A percentile compares a stretch with the other conserved stretches of the same genome.
These are phyloP conservation scores for Linum lewisii DNA, from an alignment of 345 rosid species.

Conservation along the genomic window DNA sequence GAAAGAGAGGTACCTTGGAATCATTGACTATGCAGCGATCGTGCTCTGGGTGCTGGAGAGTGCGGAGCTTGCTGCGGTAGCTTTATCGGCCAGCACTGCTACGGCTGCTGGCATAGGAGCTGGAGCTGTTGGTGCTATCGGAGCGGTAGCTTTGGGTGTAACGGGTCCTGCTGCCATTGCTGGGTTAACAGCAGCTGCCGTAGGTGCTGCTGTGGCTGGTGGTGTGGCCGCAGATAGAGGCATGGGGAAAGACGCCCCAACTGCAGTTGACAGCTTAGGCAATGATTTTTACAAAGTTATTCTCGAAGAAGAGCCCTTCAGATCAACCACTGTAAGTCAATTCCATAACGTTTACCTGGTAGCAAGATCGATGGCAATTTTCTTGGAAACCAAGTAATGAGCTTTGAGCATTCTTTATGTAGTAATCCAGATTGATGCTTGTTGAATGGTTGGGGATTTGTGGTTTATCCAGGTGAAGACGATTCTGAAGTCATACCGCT, in stretches of 20 bases:
- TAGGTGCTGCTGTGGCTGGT: conserved; percentile 79
- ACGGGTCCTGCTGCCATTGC: conserved; percentile 66
- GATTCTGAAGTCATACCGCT: conserved; percentile 62
- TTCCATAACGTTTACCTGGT: too few species aligned
- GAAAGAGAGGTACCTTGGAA: conserved; percentile 67
- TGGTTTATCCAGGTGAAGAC: conserved; percentile 46
- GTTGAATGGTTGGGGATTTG: background rate
- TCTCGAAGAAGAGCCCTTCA: conserved; percentile 83
- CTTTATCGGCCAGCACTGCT: conserved; percentile 58
- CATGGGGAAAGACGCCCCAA: conserved; percentile 50
- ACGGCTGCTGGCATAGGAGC: conserved; percentile 75
- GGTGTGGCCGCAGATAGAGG: conserved; percentile 60
- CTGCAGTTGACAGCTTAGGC: conserved; percentile 61
- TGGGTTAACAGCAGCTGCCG: conserved; percentile 66
- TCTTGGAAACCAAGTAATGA: background rate
- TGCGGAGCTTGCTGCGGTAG: conserved; percentile 67
- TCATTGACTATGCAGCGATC: conserved; percentile 67
- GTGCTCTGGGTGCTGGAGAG: conserved; percentile 78
- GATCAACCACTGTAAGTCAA: conserved; percentile 54
- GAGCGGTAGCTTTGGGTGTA: conserved; percentile 59
- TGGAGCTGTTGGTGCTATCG: conserved; percentile 66
- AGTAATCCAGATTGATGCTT: background rate
- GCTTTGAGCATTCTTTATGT: background rate
- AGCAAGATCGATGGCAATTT: background rate
- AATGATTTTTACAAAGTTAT: conserved; percentile 68